phyloP scores from a whole-genome alignment of 495 filamentous ascomycete genomes.

The Podospora appendiculata region DNA sequence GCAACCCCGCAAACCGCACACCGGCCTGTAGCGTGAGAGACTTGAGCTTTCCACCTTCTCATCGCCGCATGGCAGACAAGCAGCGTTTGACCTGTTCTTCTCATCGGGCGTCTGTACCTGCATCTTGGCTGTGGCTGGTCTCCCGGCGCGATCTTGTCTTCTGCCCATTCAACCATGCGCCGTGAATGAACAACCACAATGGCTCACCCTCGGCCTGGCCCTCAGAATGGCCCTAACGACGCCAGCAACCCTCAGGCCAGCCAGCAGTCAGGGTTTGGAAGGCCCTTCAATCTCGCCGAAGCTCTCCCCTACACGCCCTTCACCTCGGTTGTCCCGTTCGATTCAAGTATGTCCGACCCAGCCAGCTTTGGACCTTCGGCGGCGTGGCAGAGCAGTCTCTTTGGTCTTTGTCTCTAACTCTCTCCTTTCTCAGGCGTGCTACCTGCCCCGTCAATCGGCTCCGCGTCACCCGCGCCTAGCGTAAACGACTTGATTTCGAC shows the following conservation, averaged over 20 bases:
- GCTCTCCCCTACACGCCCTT: constrained; percentile 89
- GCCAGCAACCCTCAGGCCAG: neutral
- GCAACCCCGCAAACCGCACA: neutral
- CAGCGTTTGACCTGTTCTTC: neutral
- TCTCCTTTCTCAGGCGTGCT: constrained; percentile 48
- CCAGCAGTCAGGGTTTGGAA: constrained; percentile 7
- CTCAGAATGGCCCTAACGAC: constrained; percentile 14
- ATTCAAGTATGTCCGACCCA: constrained; percentile 50
- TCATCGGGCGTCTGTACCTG: neutral
- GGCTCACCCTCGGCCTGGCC: constrained; percentile 24
- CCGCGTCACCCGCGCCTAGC: constrained; percentile 40
- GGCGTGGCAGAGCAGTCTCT: no score
- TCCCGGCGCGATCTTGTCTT: no score
- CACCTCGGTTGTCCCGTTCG: constrained; percentile 81
- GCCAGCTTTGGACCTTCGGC: neutral
- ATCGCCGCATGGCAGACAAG: neutral
- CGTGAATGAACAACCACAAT: constrained; percentile 19
- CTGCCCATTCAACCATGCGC: constrained; percentile 7
- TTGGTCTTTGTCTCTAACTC: constrained; percentile 1
- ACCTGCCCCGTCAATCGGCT: constrained; percentile 55
- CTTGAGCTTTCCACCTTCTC: neutral
- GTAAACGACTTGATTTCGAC: constrained; percentile 34
- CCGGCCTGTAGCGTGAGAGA: neutral
- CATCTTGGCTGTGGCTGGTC: no score
- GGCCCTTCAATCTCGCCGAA: constrained; percentile 59